Evolutionary conservation across 1,284 basidiomycete genomes (phyloP).

Genomic region (Marasmius tenuissimus): DNA sequence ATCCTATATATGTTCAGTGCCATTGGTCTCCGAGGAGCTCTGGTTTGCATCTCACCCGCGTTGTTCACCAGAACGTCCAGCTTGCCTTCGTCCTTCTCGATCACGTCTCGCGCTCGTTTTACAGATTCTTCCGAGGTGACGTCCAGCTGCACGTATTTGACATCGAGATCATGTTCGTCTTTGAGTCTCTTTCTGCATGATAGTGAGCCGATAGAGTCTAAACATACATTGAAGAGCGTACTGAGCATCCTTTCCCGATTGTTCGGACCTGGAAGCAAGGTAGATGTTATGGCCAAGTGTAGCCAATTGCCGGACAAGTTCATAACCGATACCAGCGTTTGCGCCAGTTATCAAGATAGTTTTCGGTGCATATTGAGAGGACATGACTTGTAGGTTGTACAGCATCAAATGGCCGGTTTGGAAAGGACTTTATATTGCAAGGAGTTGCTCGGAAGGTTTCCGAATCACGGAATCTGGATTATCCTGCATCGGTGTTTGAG

Average conservation of each 20-base stretch:
- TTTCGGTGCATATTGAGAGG: neutral
- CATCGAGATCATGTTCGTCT: constrained; percentile 24
- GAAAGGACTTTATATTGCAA: too few relatives aligned
- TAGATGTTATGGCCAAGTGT: constrained; percentile 19
- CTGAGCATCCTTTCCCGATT: constrained; percentile 17
- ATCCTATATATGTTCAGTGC: too few relatives aligned
- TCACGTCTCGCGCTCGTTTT: constrained; percentile 29
- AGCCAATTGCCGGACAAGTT: constrained; percentile 19
- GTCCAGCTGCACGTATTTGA: constrained; percentile 35
- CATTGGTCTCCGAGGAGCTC: too few relatives aligned
- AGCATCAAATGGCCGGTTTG: too few relatives aligned
- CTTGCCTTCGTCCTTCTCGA: constrained; percentile 40
- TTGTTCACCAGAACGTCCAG: constrained; percentile 52
- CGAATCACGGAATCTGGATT: too few relatives aligned
- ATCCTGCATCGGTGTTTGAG: too few relatives aligned
- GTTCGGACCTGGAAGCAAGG: constrained; percentile 17
- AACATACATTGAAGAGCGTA: neutral
- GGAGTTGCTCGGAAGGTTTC: too few relatives aligned
- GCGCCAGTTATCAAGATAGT: constrained; percentile 15
- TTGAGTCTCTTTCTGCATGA: constrained; percentile 22
- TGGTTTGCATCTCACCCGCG: constrained; percentile 30
- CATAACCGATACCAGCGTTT: constrained; percentile 19
- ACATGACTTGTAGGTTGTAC: neutral
- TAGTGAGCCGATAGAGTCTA: neutral
- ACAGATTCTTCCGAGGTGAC: constrained; percentile 34